A percentile compares a stretch with the other conserved stretches of the same genome.
Conservation (phyloP, 345 rosid species). For the Eucalyptus tenuipes region DNA sequence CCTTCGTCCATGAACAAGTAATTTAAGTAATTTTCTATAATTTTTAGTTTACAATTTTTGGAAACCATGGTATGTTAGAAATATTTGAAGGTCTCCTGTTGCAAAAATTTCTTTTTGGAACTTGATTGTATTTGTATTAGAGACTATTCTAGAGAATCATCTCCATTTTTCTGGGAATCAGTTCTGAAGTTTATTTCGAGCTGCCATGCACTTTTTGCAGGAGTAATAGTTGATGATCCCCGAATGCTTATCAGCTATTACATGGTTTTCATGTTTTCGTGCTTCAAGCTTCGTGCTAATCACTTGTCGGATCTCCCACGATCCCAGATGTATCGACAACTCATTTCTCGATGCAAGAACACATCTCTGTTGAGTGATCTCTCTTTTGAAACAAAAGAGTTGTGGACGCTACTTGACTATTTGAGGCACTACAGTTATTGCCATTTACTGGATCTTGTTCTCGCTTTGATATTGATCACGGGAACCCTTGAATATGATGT, state of each 20-base stretch:
- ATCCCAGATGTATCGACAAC: constrained; percentile 8
- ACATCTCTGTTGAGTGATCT: constrained; percentile 17
- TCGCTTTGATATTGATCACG: constrained; percentile 28
- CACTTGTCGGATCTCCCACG: constrained; percentile 17
- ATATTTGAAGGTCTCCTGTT: not conserved
- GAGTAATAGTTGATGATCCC: constrained; percentile 24
- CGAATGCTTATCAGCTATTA: constrained; percentile 30
- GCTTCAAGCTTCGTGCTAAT: constrained; percentile 30
- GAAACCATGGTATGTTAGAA: not conserved
- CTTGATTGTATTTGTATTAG: not conserved
- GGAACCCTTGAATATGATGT: constrained; percentile 55
- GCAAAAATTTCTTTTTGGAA: not conserved
- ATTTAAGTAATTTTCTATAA: not conserved
- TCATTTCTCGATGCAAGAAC: constrained; percentile 12
- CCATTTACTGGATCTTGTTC: constrained; percentile 30
- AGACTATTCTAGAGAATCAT: not conserved
- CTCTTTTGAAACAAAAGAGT: constrained; percentile 21
- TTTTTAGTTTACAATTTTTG: not conserved
- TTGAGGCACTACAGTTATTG: constrained; percentile 28
- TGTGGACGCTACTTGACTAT: constrained; percentile 35
- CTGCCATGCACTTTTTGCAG: constrained; percentile 1
- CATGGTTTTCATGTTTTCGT: constrained; percentile 23
- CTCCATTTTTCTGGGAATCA: not conserved
- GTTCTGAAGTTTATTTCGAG: not conserved
- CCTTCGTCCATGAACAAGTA: not conserved